Evolutionary conservation across 352 stramenopile species (phyloP), one percentile per base, ranked within the genome.

Genomic region (Globisporangium parvum): DNA sequence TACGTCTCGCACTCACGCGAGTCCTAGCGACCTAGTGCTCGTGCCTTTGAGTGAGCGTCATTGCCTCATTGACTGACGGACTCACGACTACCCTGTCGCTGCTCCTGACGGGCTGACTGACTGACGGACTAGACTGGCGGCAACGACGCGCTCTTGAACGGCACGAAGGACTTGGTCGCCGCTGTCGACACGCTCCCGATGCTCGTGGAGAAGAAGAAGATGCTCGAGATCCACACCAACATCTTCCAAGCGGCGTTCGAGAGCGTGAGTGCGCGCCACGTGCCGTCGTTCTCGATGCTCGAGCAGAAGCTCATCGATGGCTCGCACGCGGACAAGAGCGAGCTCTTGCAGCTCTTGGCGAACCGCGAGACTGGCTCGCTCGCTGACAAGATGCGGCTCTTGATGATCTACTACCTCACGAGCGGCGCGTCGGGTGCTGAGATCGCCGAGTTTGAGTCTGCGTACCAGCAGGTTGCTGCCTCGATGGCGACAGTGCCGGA

Each of bases 351-450:
- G 59, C 62, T 94, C 26, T 55, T 94, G 4, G 70, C 74, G 5
- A 82, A 54, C 52, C 59, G 59, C 5, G 78, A 91, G 51, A 87
- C 82, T 45, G 85, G 85, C 28, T 85, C 75, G 2, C 58, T 88
- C 26, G 74, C 75, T 0, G 85, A 94, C 59, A 94, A 94, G 61
- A 78, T 91, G 69, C 82, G 85, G 17, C 56, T 94, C n/a, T 62
- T 91, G 40, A 93, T 94, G 76, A 91, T 94, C 52, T 94, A 93
- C 60, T 93, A 89, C 62, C 60, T 94, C 31, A 86, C 81, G 21
- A 94, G 70, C 53, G 82, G 81, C 20, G 81, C 76, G 14, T 85
- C 70, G 17, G 72, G 62, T 11, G 59, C 77, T 0, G 84, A 94
- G 61, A 91, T 94, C 41, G 63, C 71, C 6, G 83, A 93, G 21